Conservation (phyloP, 768 basidiomycete species). For the Gloeostereum incarnatum region DNA sequence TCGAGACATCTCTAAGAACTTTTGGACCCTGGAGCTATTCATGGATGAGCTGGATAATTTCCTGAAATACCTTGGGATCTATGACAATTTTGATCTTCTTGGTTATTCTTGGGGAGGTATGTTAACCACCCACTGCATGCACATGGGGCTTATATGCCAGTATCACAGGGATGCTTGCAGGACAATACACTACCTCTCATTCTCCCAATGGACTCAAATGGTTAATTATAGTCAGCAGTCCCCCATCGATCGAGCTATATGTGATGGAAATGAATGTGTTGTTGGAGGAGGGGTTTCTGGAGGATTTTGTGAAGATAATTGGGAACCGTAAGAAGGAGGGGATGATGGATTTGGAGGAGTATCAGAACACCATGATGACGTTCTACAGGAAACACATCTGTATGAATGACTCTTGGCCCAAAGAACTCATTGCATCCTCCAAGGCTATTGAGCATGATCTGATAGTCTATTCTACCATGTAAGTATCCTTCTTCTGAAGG, state of each 20-base stretch:
- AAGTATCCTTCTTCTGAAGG: conserved; percentile 12
- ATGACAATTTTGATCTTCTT: conserved; percentile 28
- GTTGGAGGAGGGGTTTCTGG: conserved; percentile 25
- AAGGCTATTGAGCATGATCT: conserved; percentile 28
- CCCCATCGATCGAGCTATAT: conserved; percentile 20
- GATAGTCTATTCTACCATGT: conserved; percentile 42
- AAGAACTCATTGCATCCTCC: conserved; percentile 22
- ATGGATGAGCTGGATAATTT: conserved; percentile 37
- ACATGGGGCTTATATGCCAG: neutral
- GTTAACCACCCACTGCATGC: neutral
- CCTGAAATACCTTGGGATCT: conserved; percentile 28
- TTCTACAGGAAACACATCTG: conserved; percentile 37
- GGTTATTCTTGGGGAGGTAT: conserved; percentile 39
- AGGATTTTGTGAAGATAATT: conserved; percentile 27
- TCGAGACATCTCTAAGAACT: conserved; percentile 29
- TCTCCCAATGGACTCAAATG: conserved; percentile 13
- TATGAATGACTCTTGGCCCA: conserved; percentile 33
- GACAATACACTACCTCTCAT: conserved; percentile 13
- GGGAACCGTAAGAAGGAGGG: conserved; percentile 34
- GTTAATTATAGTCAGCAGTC: conserved; percentile 21
- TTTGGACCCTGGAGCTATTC: conserved; percentile 39
- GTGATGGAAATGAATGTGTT: conserved; percentile 14
- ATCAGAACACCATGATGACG: conserved; percentile 27
- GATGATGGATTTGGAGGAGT: conserved; percentile 33
- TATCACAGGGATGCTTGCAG: conserved; percentile 29